Evolutionary conservation across 116 monocot genomes (phyloP), one percentile per base, ranked within the genome.

Genomic region (Trichopus zeylanicus): DNA sequence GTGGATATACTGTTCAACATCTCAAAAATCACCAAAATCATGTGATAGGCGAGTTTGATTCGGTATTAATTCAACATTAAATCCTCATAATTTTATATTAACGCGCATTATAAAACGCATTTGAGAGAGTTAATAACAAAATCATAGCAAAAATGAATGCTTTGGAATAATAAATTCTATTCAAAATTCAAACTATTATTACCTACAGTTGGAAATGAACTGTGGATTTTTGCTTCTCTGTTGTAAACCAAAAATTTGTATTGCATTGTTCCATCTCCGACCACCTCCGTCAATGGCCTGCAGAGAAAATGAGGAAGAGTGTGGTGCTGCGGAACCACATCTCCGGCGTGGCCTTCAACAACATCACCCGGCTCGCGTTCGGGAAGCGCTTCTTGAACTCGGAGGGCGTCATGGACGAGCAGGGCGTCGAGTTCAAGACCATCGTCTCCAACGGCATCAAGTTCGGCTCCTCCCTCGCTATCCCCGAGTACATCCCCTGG

Each of bases 351-450:
- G 84, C 81, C 42, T 89, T 84, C 78, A 81, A 84, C 75, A 84
- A 81, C 70, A 84, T 89, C 20, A 89, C 81, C 7, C 62, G 89
- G 63, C 72, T 89, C 3, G 89, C 72, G 21, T 89, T 84, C 26
- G 84, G 89, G 52, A 89, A 84, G 67, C 65, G 84, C 9, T 89
- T 84, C 37, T 53, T 75, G 59, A 80, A 68, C 56, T 62, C 72
- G 7, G 71, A 81, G 6, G 81, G 84, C 2, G 67, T 67, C 3
- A 46, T 80, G 37, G 78, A 89, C 7, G 69, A 74, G 3, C 75
- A 81, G 63, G 89, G 84, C 0, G 22, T 37, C 1, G 89, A 89
- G 58, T 89, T 89, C 70, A 89, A 81, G 66, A 67, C 48, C 4
- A 78, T 89, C 20, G 74, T 81, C 13, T 26, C 55, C 51, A 80